Base-by-base conservation (phyloP, 2,329 filamentous ascomycete species). In the Penicillium vulpinum region DNA sequence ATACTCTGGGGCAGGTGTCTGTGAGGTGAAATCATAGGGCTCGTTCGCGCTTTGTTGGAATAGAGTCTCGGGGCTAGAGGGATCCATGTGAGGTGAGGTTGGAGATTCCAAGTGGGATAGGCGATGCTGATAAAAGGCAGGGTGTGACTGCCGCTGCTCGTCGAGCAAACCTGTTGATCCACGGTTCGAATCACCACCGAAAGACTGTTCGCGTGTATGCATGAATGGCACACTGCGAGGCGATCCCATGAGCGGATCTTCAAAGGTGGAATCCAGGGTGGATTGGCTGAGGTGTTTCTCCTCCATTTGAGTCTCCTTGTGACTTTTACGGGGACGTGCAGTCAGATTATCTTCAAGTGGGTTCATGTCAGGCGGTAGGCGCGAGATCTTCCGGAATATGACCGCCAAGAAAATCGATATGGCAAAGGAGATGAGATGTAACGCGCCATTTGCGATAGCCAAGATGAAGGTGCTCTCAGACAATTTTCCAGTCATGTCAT, bases 301-400 rank as follows among this genome's bases (percentile, higher is more conserved):
- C 10, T 80, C 78, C 3, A 81, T 78, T 16, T 84, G 81, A 0
- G 82, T 84, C 63, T 84, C 85, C 70, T 90, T 92, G 69, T 89
- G 85, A 33, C 29, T 62, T 79, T 92, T 92, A 76, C 95, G 91
- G 74, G 63, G 73, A 69, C 76, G 80, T 56, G 90, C 87, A 1
- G 92, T 97, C 56, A 96, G 78, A 67, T 93, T 88, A 63, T 90
- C 86, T 71, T 97, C 92, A 15, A 97, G 81, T 2, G 93, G 93
- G 71, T 97, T 97, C 89, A 96, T 91, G 69, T 97, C 93, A 0
- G 93, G 92, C 6, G 93, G 93, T 72, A 97, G 83, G 21, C 82
- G 80, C 5, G 87, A 81, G 67, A 97, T 97, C 69, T 89, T 88
- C 39, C 88, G 85, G 84, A 97, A 97, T 64, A 89, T 84, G 51